These are phyloP conservation scores for Verticillium dahliae DNA, from an alignment of 2,329 filamentous ascomycete genomes.

Conservation along the genomic window DNA sequence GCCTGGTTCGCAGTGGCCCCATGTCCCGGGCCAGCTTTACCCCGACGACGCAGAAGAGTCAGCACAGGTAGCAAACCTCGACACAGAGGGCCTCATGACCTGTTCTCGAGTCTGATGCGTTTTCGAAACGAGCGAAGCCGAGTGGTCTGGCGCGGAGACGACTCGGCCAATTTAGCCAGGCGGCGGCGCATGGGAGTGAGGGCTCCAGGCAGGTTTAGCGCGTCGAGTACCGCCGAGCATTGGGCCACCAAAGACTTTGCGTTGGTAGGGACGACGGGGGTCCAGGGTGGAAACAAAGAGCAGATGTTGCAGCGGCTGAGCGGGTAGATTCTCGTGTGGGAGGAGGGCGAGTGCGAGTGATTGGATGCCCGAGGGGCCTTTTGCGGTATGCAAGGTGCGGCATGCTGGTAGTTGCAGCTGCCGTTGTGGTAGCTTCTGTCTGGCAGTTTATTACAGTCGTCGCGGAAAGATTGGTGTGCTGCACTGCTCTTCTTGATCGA, in stretches of 20 bases:
- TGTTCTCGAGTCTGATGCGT: not conserved
- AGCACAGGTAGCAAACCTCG: not conserved
- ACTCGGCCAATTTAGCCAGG: constrained; percentile 12
- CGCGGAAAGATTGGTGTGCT: not conserved
- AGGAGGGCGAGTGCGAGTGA: not conserved
- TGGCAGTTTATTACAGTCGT: not conserved
- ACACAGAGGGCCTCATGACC: not conserved
- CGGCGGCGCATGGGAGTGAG: constrained; percentile 6
- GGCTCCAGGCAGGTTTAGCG: constrained; percentile 11
- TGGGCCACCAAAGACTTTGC: constrained; percentile 15
- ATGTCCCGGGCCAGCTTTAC: not conserved
- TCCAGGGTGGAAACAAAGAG: not conserved
- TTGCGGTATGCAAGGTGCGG: not conserved
- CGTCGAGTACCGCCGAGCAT: constrained; percentile 19
- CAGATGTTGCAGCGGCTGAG: not conserved
- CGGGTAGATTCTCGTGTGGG: constrained; percentile 6
- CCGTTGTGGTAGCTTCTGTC: not conserved
- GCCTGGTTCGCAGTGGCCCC: not conserved
- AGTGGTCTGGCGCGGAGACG: constrained; percentile 1
- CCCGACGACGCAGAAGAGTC: not conserved
- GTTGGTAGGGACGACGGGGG: not conserved
- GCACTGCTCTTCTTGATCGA: not conserved
- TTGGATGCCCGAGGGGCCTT: not conserved
- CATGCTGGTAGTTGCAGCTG: not conserved
- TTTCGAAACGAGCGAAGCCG: not conserved